phyloP scores from a whole-genome alignment of 2,329 filamentous ascomycete genomes.

The Xylaria sp. region DNA sequence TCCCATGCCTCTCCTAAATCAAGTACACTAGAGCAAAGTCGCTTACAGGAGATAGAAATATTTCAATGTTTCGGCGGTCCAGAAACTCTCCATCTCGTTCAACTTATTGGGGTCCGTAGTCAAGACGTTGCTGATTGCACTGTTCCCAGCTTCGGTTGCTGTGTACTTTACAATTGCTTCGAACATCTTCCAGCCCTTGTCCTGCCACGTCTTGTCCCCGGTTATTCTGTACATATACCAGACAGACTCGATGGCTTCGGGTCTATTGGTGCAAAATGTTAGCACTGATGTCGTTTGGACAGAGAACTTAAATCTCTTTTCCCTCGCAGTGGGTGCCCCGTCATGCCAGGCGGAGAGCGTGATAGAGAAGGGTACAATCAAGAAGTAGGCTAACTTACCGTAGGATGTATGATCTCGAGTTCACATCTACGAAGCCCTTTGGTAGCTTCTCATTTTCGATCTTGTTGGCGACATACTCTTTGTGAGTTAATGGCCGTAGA shows the following conservation, averaged over 20 bases:
- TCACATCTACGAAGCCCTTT: constrained; percentile 62
- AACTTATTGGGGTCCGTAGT: constrained; percentile 54
- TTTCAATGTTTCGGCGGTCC: constrained; percentile 90
- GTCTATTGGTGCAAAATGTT: constrained; percentile 57
- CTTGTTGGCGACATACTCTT: constrained; percentile 62
- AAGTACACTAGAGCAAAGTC: background rate
- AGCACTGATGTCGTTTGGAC: constrained; percentile 30
- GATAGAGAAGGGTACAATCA: background rate
- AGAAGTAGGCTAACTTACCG: constrained; percentile 58
- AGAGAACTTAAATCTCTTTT: background rate
- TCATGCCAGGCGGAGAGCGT: too few species aligned
- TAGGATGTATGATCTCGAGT: constrained; percentile 66
- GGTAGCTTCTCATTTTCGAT: constrained; percentile 60
- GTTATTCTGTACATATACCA: constrained; percentile 94
- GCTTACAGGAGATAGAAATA: constrained; percentile 89
- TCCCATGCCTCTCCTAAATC: background rate
- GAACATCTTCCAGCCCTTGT: constrained; percentile 90
- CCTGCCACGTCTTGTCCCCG: constrained; percentile 77
- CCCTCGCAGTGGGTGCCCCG: constrained; percentile 44
- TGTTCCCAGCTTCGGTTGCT: constrained; percentile 73
- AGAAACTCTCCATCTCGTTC: constrained; percentile 88
- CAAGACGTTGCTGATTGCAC: constrained; percentile 74
- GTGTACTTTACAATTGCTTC: constrained; percentile 75
- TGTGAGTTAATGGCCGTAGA: constrained; percentile 60
- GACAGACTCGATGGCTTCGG: constrained; percentile 87